A percentile compares a stretch with the other conserved stretches of the same genome.
phyloP scores from a whole-genome alignment of 2,329 filamentous ascomycete species.

The Plectosphaerella plurivora region DNA sequence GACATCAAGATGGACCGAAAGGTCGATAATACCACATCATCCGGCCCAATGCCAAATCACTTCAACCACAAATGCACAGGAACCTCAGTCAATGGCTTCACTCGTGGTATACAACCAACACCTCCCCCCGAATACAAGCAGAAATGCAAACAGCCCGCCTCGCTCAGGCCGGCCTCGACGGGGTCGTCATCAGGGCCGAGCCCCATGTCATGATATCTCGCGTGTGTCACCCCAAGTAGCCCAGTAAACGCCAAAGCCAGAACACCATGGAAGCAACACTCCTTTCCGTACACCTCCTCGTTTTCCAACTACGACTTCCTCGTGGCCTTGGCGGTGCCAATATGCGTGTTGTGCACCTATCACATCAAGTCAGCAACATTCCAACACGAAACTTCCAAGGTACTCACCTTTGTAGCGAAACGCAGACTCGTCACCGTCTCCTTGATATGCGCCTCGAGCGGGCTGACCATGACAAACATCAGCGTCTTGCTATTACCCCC shows the following conservation, averaged over 20 bases:
- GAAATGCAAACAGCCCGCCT: not conserved
- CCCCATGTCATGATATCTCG: too few species aligned
- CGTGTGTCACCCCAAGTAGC: too few species aligned
- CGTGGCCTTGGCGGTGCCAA: slow-evolving; percentile 78
- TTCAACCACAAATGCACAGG: too few species aligned
- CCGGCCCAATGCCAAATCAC: too few species aligned
- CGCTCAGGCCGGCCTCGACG: not conserved
- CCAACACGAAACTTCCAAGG: slow-evolving; percentile 10
- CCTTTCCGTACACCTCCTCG: too few species aligned
- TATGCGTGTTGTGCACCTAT: slow-evolving; percentile 82
- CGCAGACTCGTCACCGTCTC: slow-evolving; percentile 93
- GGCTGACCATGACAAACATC: slow-evolving; percentile 99
- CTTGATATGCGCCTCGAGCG: slow-evolving; percentile 81
- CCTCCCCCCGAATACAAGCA: not conserved
- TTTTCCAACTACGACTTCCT: slow-evolving; percentile 40
- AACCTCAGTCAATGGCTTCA: not conserved
- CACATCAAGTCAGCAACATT: slow-evolving; percentile 7
- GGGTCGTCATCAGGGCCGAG: too few species aligned
- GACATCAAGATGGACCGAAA: too few species aligned
- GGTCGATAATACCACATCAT: too few species aligned
- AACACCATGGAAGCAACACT: too few species aligned
- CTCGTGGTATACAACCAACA: not conserved
- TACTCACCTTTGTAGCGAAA: slow-evolving; percentile 83
- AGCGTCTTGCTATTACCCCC: slow-evolving; percentile 96
- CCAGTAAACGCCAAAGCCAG: too few species aligned